Percentiles rank a stretch among this genome's conserved stretches.
These are phyloP conservation scores for Diplocarpon mali DNA, from an alignment of 2,329 filamentous ascomycete species.

Conservation along the genomic window DNA sequence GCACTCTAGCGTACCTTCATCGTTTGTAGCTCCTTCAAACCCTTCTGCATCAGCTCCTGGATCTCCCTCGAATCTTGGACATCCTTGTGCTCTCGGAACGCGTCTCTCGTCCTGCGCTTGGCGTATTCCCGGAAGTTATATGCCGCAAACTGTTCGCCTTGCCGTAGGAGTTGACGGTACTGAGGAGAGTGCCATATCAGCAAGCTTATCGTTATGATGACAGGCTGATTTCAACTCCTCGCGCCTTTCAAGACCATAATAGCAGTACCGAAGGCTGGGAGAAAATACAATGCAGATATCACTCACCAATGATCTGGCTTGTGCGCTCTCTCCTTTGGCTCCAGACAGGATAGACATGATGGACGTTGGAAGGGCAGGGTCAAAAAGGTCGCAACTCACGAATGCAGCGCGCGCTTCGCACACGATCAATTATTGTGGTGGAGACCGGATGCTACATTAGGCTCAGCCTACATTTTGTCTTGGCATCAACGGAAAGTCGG, in stretches of 20 bases:
- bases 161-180: slow-evolving; percentile 88
- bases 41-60: slow-evolving; percentile 84
- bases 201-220: not conserved
- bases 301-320: slow-evolving; percentile 27
- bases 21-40: slow-evolving; percentile 73
- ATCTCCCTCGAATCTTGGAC: slow-evolving; percentile 65
- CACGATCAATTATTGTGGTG: no score
- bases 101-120: slow-evolving; percentile 77
- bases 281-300: not conserved
- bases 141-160: slow-evolving; percentile 74
- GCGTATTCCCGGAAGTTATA: slow-evolving; percentile 99
- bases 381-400: no score
- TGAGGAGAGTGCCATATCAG: slow-evolving; percentile 29
- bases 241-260: no score
- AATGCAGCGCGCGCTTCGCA: no score
- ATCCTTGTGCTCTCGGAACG: slow-evolving; percentile 69
- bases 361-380: not conserved
- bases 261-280: slow-evolving; percentile 1
- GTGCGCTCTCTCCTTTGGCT: slow-evolving; percentile 22
- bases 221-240: no score
- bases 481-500: not conserved
- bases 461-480: not conserved
- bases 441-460: no score
- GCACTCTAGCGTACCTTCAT: slow-evolving; percentile 62
- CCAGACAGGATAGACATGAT: slow-evolving; percentile 23